Percentiles rank a stretch among this genome's conserved stretches.
These are phyloP conservation scores for Fusarium oxysporum DNA, from an alignment of 2,329 filamentous ascomycete genomes.

Conservation along the genomic window DNA sequence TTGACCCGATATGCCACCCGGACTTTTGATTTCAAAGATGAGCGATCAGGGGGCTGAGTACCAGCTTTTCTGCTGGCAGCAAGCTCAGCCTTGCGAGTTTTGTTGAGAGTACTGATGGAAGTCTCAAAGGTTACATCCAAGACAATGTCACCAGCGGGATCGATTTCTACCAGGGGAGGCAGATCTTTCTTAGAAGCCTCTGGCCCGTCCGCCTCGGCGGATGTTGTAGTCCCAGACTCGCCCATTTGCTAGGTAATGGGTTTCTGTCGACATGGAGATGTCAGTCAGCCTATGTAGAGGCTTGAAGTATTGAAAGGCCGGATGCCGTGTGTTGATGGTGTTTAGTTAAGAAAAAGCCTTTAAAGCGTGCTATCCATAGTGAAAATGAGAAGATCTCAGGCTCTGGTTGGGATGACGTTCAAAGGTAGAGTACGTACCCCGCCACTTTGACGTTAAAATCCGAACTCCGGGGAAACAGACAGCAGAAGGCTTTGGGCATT, in stretches of 20 bases:
- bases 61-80: slow-evolving; percentile 48
- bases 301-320: slow-evolving; percentile 2
- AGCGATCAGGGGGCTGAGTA: slow-evolving; percentile 42
- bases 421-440: slow-evolving; percentile 25
- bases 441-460: slow-evolving; percentile 5
- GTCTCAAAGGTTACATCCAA: slow-evolving; percentile 75
- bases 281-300: slow-evolving; percentile 25
- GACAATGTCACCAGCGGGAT: slow-evolving; percentile 70
- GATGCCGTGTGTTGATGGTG: slow-evolving; percentile 9
- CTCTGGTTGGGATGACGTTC: slow-evolving; percentile 31
- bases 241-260: slow-evolving; percentile 44
- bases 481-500: not conserved
- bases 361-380: slow-evolving; percentile 2
- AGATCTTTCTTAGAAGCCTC: slow-evolving; percentile 45
- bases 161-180: slow-evolving; percentile 62
- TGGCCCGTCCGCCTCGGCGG: slow-evolving; percentile 47
- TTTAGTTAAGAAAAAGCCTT: slow-evolving; percentile 15
- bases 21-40: slow-evolving; percentile 52
- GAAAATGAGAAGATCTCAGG: slow-evolving; percentile 29
- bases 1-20: slow-evolving; percentile 70
- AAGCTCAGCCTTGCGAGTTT: slow-evolving; percentile 55
- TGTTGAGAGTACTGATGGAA: slow-evolving; percentile 61
- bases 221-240: slow-evolving; percentile 47
- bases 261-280: slow-evolving; percentile 44
- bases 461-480: not conserved